phyloP scores from a whole-genome alignment of 495 filamentous ascomycete genomes.

The Poronia punctata region DNA sequence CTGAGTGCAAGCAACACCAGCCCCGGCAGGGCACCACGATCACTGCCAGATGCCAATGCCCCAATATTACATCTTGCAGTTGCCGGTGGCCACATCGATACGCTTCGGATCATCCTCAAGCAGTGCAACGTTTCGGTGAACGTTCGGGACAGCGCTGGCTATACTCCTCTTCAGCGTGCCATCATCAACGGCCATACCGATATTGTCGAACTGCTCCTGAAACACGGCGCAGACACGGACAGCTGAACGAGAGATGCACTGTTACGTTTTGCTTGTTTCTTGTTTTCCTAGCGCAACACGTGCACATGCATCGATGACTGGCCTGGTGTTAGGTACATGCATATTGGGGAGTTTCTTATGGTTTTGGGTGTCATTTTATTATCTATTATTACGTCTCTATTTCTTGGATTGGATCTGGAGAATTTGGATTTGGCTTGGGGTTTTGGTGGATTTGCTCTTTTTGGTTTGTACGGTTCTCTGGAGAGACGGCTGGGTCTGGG shows the following conservation, averaged over 20 bases:
- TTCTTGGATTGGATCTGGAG: no score
- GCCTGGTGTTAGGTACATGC: conserved; percentile 8
- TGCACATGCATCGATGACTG: conserved; percentile 8
- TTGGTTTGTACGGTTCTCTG: no score
- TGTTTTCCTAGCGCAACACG: not conserved
- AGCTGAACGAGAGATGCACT: not conserved
- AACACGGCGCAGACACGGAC: conserved; percentile 11
- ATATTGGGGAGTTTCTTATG: conserved; percentile 8
- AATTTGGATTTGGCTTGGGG: conserved; percentile 4
- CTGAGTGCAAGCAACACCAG: conserved; percentile 5
- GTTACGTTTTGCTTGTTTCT: no score
- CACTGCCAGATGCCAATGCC: conserved; percentile 9
- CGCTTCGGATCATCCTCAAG: conserved; percentile 12
- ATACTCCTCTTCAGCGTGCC: conserved; percentile 19
- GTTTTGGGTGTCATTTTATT: no score
- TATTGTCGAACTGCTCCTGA: conserved; percentile 11
- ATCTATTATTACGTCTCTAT: no score
- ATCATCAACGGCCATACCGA: conserved; percentile 15
- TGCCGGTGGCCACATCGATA: conserved; percentile 13
- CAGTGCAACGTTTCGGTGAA: conserved; percentile 16
- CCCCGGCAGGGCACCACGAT: conserved; percentile 10
- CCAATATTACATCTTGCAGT: conserved; percentile 13
- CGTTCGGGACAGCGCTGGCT: conserved; percentile 17
- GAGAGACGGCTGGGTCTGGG: not conserved
- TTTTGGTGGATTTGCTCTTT: conserved; percentile 1